phyloP scores from a whole-genome alignment of 106 monocot genomes.

The Platanthera zijinensis region DNA sequence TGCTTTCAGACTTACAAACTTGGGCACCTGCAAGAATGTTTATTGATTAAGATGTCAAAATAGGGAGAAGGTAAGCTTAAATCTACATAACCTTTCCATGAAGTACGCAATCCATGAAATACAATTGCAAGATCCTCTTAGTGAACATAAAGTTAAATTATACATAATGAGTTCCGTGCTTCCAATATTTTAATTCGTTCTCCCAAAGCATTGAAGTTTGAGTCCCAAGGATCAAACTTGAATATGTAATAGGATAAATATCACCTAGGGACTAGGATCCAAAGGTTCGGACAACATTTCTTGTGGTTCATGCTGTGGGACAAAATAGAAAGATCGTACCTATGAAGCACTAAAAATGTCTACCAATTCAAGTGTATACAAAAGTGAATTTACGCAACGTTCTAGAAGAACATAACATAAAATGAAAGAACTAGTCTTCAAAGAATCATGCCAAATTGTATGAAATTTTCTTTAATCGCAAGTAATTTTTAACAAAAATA shows the following conservation, averaged over 20 bases:
- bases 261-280: too few relatives aligned
- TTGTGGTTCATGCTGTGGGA: too few relatives aligned
- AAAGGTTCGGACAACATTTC: too few relatives aligned
- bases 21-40: constrained; percentile 36
- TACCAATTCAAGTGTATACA: too few relatives aligned
- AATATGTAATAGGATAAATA: too few relatives aligned
- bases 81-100: neutral
- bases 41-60: neutral
- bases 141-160: neutral
- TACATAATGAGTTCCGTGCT: neutral
- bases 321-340: too few relatives aligned
- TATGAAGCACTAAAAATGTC: too few relatives aligned
- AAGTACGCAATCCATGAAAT: neutral
- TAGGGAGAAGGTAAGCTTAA: neutral
- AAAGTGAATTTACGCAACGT: too few relatives aligned
- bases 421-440: too few relatives aligned
- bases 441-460: too few relatives aligned
- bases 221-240: neutral
- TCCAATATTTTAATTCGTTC: neutral
- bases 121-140: neutral
- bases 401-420: too few relatives aligned
- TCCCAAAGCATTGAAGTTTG: neutral
- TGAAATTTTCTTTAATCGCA: too few relatives aligned
- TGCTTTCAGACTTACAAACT: constrained; percentile 40
- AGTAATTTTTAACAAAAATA: neutral